phyloP scores from a whole-genome alignment of 352 stramenopile genomes.

The Phytophthora citrophthora region DNA sequence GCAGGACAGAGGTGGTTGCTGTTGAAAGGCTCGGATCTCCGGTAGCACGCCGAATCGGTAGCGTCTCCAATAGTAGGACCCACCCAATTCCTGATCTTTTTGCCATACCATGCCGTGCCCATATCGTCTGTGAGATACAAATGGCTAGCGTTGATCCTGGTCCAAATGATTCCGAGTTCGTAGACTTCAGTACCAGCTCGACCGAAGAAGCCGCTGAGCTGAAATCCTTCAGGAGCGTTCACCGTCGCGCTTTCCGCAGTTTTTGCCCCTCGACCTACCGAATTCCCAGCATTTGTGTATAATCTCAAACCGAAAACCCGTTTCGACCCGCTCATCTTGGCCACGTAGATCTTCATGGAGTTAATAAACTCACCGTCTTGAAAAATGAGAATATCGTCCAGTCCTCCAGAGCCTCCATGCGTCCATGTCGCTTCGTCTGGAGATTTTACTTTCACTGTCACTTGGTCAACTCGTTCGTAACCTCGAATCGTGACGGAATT shows the following conservation, averaged over 20 bases:
- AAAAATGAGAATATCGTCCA: slow-evolving; percentile 24
- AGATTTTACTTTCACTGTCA: slow-evolving; percentile 21
- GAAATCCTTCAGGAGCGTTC: slow-evolving; percentile 17
- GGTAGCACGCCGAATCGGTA: slow-evolving; percentile 30
- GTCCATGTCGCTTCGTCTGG: slow-evolving; percentile 19
- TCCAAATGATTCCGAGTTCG: slow-evolving; percentile 27
- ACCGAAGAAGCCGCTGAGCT: slow-evolving; percentile 26
- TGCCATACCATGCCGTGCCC: slow-evolving; percentile 29
- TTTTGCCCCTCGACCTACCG: slow-evolving; percentile 11
- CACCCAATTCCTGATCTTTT: slow-evolving; percentile 48
- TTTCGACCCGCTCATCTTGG: slow-evolving; percentile 12
- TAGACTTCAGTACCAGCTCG: slow-evolving; percentile 18
- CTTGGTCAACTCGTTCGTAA: slow-evolving; percentile 25
- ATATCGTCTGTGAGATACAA: slow-evolving; percentile 27
- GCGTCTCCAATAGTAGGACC: slow-evolving; percentile 20
- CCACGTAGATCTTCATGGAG: slow-evolving; percentile 28
- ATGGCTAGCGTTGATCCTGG: slow-evolving; percentile 16
- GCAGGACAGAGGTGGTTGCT: slow-evolving; percentile 35
- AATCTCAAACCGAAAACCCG: slow-evolving; percentile 25
- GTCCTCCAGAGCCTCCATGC: slow-evolving; percentile 24
- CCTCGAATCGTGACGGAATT: slow-evolving; percentile 29
- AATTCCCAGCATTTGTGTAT: slow-evolving; percentile 21
- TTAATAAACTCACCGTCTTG: slow-evolving; percentile 16
- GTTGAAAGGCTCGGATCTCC: slow-evolving; percentile 24
- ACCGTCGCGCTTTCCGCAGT: slow-evolving; percentile 17